Percentiles rank a stretch among this genome's conserved stretches.
These are phyloP conservation scores for Lagenaria siceraria DNA, from an alignment of 306 rosid species.

Conservation along the genomic window DNA sequence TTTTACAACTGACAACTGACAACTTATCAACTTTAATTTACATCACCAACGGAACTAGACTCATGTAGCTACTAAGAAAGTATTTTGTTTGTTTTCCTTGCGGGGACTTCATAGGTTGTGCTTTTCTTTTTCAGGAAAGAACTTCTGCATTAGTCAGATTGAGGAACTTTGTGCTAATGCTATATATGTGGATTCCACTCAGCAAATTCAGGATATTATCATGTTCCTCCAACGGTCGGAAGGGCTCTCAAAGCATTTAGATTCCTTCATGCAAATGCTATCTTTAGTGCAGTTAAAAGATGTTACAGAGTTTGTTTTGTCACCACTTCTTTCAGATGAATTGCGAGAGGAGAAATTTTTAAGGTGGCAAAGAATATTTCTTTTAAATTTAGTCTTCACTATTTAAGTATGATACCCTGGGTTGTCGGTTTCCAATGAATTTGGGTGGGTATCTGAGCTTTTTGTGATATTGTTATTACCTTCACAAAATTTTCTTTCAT, in stretches of 20 bases:
- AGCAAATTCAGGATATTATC: slow-evolving; percentile 56
- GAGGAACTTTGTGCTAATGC: slow-evolving; percentile 63
- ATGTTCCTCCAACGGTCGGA: slow-evolving; percentile 77
- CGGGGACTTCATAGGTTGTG: background rate
- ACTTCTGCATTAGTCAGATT: slow-evolving; percentile 73
- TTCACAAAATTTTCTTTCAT: slow-evolving; percentile 10
- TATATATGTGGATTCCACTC: slow-evolving; percentile 38
- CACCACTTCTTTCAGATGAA: slow-evolving; percentile 71
- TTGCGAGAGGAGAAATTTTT: slow-evolving; percentile 56
- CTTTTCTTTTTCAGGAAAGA: slow-evolving; percentile 46
- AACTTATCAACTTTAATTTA: background rate
- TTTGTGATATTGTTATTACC: background rate
- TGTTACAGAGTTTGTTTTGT: slow-evolving; percentile 41
- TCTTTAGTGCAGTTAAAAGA: slow-evolving; percentile 66
- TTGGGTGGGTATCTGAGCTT: background rate
- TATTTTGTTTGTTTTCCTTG: background rate
- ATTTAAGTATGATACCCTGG: background rate
- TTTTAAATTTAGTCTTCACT: slow-evolving; percentile 10
- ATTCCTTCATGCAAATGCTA: slow-evolving; percentile 94
- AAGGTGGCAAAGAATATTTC: slow-evolving; percentile 34
- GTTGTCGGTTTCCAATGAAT: background rate
- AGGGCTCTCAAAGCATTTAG: slow-evolving; percentile 72
- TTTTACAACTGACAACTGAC: background rate
- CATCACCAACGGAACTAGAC: background rate
- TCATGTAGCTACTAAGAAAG: background rate